A percentile compares a stretch with the other conserved stretches of the same genome.
Evolutionary conservation across 2,329 filamentous ascomycete genomes (phyloP).

Genomic region (Pleomassaria siparia): DNA sequence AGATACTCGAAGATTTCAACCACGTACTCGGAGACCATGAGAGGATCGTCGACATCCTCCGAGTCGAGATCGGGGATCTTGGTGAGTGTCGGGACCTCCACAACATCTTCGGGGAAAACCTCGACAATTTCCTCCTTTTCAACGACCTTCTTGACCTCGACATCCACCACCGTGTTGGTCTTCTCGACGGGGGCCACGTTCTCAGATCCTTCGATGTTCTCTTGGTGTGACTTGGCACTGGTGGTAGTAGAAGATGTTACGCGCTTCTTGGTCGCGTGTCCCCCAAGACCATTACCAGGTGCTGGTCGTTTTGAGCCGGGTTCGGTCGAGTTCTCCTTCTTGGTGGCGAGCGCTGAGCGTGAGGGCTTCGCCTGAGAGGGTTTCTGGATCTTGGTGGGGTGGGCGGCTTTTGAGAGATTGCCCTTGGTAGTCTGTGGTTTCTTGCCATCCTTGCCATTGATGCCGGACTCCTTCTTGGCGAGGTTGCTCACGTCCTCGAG

Average conservation of each 20-base stretch:
- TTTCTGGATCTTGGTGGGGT: slow-evolving; percentile 83
- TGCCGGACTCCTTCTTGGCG: slow-evolving; percentile 65
- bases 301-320: slow-evolving; percentile 71
- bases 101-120: slow-evolving; percentile 18
- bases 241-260: slow-evolving; percentile 57
- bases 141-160: slow-evolving; percentile 25
- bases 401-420: slow-evolving; percentile 73
- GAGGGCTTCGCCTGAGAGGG: slow-evolving; percentile 60
- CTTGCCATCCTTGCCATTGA: slow-evolving; percentile 63
- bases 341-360: slow-evolving; percentile 64
- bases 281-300: slow-evolving; percentile 69
- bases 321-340: slow-evolving; percentile 66
- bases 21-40: slow-evolving; percentile 98
- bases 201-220: slow-evolving; percentile 56
- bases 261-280: slow-evolving; percentile 67
- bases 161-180: slow-evolving; percentile 56
- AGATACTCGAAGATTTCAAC: slow-evolving; percentile 97
- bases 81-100: slow-evolving; percentile 48
- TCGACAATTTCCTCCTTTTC: slow-evolving; percentile 11
- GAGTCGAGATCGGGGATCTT: slow-evolving; percentile 66
- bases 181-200: slow-evolving; percentile 61
- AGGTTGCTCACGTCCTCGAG: slow-evolving; percentile 96
- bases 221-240: slow-evolving; percentile 54
- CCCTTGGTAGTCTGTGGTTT: slow-evolving; percentile 63
- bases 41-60: slow-evolving; percentile 88